Evolutionary conservation across 345 rosid genomes (phyloP).

Genomic region (Eutrema heterophyllum): DNA sequence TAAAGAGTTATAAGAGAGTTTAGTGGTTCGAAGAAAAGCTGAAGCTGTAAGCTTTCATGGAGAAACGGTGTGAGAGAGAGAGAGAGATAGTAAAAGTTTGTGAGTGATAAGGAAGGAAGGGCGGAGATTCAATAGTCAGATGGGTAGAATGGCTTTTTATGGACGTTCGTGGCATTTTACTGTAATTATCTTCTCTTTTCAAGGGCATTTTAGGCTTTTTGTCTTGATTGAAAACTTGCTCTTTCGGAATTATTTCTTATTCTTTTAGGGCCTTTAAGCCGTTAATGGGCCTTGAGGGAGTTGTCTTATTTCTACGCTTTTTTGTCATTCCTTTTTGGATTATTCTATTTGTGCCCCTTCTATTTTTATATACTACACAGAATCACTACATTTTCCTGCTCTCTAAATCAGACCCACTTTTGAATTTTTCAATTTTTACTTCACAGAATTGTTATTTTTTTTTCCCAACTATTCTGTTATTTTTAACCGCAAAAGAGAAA

Average conservation of each 20-base stretch:
- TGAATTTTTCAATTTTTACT: background rate
- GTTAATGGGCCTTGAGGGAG: conserved; percentile 12
- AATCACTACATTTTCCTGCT: background rate
- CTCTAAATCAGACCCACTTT: background rate
- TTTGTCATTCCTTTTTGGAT: background rate
- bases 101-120: conserved; percentile 98
- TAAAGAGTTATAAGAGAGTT: conserved; percentile 21
- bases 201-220: background rate
- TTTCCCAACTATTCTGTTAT: background rate
- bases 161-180: conserved; percentile 41
- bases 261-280: background rate
- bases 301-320: background rate
- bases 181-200: conserved; percentile 31
- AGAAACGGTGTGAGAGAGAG: conserved; percentile 25
- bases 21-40: conserved; percentile 33
- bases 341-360: background rate
- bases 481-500: background rate
- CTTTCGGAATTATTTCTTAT: background rate
- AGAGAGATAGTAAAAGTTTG: conserved; percentile 31
- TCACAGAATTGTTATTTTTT: background rate
- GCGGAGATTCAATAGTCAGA: conserved; percentile 87
- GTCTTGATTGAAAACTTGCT: background rate
- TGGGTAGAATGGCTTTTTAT: conserved; percentile 48
- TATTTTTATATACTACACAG: background rate
- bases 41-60: conserved; percentile 19